Evolutionary conservation across 2,329 filamentous ascomycete species (phyloP), one percentile per base, ranked within the genome.

Genomic region (Fusarium transvaalense): DNA sequence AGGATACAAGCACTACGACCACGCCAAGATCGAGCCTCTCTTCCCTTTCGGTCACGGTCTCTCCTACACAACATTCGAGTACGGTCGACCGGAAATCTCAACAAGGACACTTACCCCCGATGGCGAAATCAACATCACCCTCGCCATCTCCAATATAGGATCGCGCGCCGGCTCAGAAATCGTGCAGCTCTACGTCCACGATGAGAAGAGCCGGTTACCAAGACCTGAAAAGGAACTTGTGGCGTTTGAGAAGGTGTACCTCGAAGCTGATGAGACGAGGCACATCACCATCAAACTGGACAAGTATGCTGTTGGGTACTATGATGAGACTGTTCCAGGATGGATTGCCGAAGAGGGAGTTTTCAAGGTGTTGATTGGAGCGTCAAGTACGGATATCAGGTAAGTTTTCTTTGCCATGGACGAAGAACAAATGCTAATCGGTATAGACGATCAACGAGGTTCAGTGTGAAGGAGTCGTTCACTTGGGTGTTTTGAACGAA

Each of bases 41-140:
- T 93, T 92, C 78, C 84, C 89, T 29, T 93, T 93, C 68, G 91
- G 91, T 13, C 90, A 92, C 75, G 91, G 91, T 2, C 83, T 93
- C 10, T 91, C 89, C 0, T 94, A 93, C 77, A 92, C 91, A 0
- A 85, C 80, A 0, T 93, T 93, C 75, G 82, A 85, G 46, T 90
- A 92, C 73, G 87, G 88, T 15, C 80, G 82, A 1, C 84, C 88
- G 0, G 83, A 83, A 5, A 81, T 90, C 54, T 83, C 79, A 70
- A 72, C 76, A 3, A 76, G 77, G 53, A 76, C 80, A 3, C 75
- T 86, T 56, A 70, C 78, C 37, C 71, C 82, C 41, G 69, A 81
- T 57, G 78, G 71, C 48, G 78, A 74, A 1, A 78, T 85, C 57
- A 82, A 83, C 52, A 76, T 86, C 37, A 80, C 82, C 21, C 78